A percentile compares a stretch with the other conserved stretches of the same genome.
These are phyloP conservation scores for Spinellus fusiger DNA, from an alignment of 192 early-diverging fungal genomes.

Conservation along the genomic window DNA sequence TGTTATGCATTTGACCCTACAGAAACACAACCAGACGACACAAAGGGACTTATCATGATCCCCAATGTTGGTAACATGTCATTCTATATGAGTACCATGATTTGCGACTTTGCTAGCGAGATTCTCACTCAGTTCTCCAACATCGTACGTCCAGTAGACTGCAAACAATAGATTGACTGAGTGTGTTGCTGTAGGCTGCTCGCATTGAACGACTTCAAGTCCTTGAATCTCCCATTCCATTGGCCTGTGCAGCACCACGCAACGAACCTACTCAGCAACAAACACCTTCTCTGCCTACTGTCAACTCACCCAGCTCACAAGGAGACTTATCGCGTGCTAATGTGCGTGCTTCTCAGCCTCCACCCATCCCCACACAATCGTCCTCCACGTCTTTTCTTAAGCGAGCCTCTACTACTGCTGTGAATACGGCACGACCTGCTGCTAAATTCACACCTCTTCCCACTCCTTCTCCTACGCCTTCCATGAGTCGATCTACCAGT, in stretches of 20 bases:
- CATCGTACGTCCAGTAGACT: conserved; percentile 41
- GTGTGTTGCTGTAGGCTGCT: conserved; percentile 3
- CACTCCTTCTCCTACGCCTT: conserved; percentile 34
- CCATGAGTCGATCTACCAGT: conserved; percentile 39
- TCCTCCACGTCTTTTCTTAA: conserved; percentile 20
- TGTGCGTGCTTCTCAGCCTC: not conserved
- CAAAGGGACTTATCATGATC: conserved; percentile 74
- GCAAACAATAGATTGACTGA: not conserved
- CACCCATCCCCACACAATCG: conserved; percentile 4
- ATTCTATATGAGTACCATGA: conserved; percentile 70
- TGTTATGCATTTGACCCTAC: conserved; percentile 81
- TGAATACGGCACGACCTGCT: not conserved
- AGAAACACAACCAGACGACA: conserved; percentile 68
- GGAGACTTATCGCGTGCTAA: not conserved
- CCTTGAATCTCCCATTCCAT: conserved; percentile 12
- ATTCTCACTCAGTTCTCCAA: conserved; percentile 60
- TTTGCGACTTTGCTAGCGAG: conserved; percentile 71
- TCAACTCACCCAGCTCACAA: not conserved
- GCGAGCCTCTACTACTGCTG: conserved; percentile 6
- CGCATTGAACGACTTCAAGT: conserved; percentile 10
- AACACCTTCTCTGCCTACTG: conserved; percentile 4
- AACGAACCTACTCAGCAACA: not conserved
- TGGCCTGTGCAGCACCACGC: not conserved
- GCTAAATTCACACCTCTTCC: conserved; percentile 4
- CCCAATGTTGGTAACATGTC: conserved; percentile 74